These are phyloP conservation scores for Curvularia hawaiiensis DNA, from an alignment of 2,329 filamentous ascomycete species.

Conservation along the genomic window DNA sequence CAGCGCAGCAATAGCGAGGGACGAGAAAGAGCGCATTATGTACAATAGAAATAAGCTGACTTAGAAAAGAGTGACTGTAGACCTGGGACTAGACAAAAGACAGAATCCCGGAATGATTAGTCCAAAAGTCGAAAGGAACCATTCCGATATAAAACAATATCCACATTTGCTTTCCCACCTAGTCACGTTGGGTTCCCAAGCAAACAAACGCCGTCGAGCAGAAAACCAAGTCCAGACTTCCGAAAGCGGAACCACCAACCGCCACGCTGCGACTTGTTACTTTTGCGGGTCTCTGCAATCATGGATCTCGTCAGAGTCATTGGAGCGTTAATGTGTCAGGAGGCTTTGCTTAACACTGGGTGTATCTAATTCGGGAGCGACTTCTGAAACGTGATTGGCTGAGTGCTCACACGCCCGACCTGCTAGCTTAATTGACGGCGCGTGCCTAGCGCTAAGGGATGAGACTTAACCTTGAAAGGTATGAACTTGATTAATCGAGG, in stretches of 20 bases:
- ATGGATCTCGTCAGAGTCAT: conserved; percentile 10
- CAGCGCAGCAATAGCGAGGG: conserved; percentile 20
- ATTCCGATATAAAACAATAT: neutral
- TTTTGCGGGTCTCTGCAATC: conserved; percentile 6
- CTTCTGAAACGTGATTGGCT: conserved; percentile 22
- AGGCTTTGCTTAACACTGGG: conserved; percentile 19
- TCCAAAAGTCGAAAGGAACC: neutral
- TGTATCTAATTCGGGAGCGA: conserved; percentile 15
- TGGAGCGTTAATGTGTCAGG: conserved; percentile 18
- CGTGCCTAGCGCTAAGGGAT: neutral
- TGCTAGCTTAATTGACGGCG: neutral
- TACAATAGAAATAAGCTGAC: conserved; percentile 9
- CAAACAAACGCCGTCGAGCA: conserved; percentile 11
- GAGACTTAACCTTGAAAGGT: neutral
- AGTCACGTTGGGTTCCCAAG: neutral
- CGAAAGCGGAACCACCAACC: conserved; percentile 13
- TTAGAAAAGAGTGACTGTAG: conserved; percentile 2
- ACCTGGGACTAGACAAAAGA: neutral
- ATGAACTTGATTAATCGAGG: neutral
- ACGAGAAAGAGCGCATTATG: conserved; percentile 19
- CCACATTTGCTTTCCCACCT: neutral
- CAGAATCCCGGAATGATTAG: neutral
- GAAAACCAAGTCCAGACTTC: neutral
- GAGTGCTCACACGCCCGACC: neutral
- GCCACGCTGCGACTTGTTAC: conserved; percentile 11